phyloP scores from a whole-genome alignment of 805 yeast species.

The Blastobotrys mokoenaii region DNA sequence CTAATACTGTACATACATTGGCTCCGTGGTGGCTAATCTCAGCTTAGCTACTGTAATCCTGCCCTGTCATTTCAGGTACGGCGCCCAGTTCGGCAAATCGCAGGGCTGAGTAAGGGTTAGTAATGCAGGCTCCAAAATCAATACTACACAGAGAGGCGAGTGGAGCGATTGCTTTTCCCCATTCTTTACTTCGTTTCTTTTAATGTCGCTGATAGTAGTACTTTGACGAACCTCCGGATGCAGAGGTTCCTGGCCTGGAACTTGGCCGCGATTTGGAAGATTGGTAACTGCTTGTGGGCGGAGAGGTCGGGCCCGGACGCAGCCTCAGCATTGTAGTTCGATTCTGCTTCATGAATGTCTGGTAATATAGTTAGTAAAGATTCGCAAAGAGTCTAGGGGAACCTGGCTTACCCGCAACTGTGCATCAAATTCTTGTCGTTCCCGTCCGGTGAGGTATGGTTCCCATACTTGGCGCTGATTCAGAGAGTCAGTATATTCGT shows the following conservation, averaged over 20 bases:
- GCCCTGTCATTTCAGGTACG: too few species aligned
- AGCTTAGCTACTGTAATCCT: too few species aligned
- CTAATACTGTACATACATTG: too few species aligned
- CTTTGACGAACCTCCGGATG: not conserved
- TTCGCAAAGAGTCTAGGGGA: not conserved
- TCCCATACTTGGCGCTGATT: slow-evolving; percentile 25
- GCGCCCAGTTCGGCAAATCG: too few species aligned
- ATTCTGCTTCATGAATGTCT: slow-evolving; percentile 19
- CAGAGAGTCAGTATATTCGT: slow-evolving; percentile 24
- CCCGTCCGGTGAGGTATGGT: slow-evolving; percentile 23
- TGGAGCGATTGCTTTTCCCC: not conserved
- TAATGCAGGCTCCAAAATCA: not conserved
- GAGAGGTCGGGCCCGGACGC: slow-evolving; percentile 26
- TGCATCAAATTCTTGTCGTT: slow-evolving; percentile 23
- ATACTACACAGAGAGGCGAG: not conserved
- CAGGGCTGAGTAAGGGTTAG: not conserved
- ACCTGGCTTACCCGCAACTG: slow-evolving; percentile 19
- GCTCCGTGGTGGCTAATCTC: too few species aligned
- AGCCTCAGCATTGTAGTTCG: slow-evolving; percentile 17
- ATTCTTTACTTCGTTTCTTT: not conserved
- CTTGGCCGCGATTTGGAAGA: not conserved
- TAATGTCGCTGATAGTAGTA: not conserved
- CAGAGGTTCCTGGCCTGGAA: not conserved
- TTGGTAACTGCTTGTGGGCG: slow-evolving; percentile 3
- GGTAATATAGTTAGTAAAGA: not conserved